Evolutionary conservation across 2,329 filamentous ascomycete species (phyloP), one percentile per base, ranked within the genome.

Genomic region (Zymoseptoria tritici): DNA sequence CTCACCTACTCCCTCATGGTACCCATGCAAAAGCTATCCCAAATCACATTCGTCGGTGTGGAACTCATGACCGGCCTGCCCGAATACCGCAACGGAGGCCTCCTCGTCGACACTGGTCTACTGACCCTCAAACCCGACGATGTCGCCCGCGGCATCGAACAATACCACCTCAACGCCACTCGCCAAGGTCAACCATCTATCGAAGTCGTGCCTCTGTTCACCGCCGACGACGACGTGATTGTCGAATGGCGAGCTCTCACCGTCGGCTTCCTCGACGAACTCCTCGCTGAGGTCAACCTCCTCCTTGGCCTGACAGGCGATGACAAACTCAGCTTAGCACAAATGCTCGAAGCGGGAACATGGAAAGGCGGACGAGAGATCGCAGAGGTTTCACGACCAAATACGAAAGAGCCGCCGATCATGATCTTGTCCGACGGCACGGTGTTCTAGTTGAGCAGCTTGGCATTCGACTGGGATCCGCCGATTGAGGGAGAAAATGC

Each of bases 331-430:
- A 89, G 80, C 49, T 76, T 97, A 66, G 86, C 92, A 5, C 94
- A 99, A 74, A 85, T 99, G 78, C 81, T 99, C 19, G 94, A 97
- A 75, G 94, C 93, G 13, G 94, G 94, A 56, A 96, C 90, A 72
- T 99, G 94, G 93, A 97, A 97, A 89, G 93, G 93, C 68, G 94
- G 94, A 61, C 87, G 94, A 71, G 94, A 97, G 77, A 89, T 97
- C 73, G 94, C 94, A 64, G 93, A 97, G 78, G 91, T 97, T 65
- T 93, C 91, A 67, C 83, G 94, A 67, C 94, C 94, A 21, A 97
- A 97, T 71, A 97, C 94, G 56, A 96, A 94, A 77, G 91, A 96
- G 73, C 91, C 93, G 31, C 94, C 94, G 4, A 97, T 99, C 71
- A 86, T 97, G 77, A 97, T 97, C 68, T 83, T 96, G 67, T 96